Conservation (phyloP, 1,139 yeast genomes). For the Saccharomycopsis hybrid region DNA sequence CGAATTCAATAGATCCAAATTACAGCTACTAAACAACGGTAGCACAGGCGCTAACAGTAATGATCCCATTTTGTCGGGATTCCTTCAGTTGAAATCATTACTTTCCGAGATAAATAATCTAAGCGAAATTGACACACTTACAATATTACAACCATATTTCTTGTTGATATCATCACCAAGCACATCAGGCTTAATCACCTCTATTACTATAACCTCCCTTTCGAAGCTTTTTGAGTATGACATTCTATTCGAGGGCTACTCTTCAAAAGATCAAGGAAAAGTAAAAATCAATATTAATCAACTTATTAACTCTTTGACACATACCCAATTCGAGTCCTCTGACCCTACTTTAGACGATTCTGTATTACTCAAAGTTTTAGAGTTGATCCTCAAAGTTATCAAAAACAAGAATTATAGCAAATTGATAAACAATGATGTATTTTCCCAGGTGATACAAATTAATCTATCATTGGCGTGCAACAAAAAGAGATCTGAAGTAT, state of each 20-base stretch:
- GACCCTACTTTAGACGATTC: conserved; percentile 93
- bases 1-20: conserved; percentile 25
- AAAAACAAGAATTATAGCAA: conserved; percentile 54
- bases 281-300: conserved; percentile 42
- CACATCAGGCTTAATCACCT: conserved; percentile 82
- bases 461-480: conserved; percentile 91
- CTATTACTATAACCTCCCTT: conserved; percentile 71
- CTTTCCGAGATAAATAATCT: conserved; percentile 51
- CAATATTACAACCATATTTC: conserved; percentile 79
- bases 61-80: conserved; percentile 72
- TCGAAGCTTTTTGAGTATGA: conserved; percentile 58
- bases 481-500: conserved; percentile 82
- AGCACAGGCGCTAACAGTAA: conserved; percentile 27
- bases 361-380: conserved; percentile 74
- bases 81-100: conserved; percentile 70
- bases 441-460: conserved; percentile 86
- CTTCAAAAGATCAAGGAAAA: conserved; percentile 39
- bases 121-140: conserved; percentile 58
- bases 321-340: conserved; percentile 92
- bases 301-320: conserved; percentile 72
- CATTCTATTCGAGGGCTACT: conserved; percentile 28
- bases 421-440: conserved; percentile 68
- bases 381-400: conserved; percentile 64
- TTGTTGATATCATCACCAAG: conserved; percentile 79
- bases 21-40: no score